Evolutionary conservation across 768 basidiomycete genomes (phyloP), one percentile per base, ranked within the genome.

Genomic region (Lactarius sp.): DNA sequence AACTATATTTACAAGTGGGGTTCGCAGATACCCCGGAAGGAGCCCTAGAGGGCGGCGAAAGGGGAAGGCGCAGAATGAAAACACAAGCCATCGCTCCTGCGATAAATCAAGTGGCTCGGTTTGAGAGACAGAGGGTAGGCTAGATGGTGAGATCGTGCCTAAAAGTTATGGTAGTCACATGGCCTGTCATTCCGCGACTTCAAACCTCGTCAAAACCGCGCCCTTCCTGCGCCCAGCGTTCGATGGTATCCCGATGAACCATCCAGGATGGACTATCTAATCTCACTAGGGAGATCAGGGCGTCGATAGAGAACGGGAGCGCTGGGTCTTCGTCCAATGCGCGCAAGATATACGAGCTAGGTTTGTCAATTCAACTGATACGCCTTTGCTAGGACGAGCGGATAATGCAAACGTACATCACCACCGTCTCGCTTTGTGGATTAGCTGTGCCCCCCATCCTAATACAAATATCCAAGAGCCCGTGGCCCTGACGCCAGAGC

Each of bases 391-490:
- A 16, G 20, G 16, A 36, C 9, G 20, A 36, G 52, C 39, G 31
- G 9, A 50, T 27, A 27, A 27, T 34, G 47, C 6, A 34, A 51
- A 71, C 77, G 67, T 53, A 81, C 79, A 82, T 81, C 47, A 81
- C 80, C 1, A 81, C 80, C 52, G 77, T 74, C 57, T 76, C 74
- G 51, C 76, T 76, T 47, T 82, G 73, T 18, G 80, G 81, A 58
- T 79, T 75, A 33, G 74, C 68, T 56, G 68, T 65, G 14, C 67
- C 74, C 56, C 77, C 70, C 54, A 81, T 72, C 31, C 61, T 61
- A 36, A 74, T 72, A 51, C 80, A 78, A 63, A 81, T 80, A 41
- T 73, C 72, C 16, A 70, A 66, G 10, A 81, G 73, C 0, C 62
- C 71, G 73, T 72, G 55, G 70, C 67, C 53, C 70, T 69, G 39